Conservation (phyloP, 495 filamentous ascomycete species). For the Parathielavia hyrcaniae region DNA sequence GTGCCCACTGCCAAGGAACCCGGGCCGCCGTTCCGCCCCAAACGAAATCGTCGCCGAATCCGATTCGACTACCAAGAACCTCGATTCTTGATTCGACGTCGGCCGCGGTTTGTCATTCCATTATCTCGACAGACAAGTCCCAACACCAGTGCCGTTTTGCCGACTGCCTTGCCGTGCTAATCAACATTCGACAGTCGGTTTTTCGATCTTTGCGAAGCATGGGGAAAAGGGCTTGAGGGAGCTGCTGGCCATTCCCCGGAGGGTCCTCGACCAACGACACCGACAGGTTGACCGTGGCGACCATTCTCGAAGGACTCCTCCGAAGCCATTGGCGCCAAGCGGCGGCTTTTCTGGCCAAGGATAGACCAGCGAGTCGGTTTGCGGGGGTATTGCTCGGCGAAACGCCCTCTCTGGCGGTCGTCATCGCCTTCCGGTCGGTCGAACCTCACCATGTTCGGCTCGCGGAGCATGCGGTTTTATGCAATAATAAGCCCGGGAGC, state of each 20-base stretch:
- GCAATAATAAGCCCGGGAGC: slow-evolving; percentile 25
- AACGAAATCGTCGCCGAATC: slow-evolving; percentile 14
- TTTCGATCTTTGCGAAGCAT: neutral
- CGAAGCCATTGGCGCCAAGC: neutral
- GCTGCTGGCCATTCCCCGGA: neutral
- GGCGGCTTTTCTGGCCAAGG: neutral
- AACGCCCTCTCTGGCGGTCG: too few species aligned
- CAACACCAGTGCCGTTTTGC: slow-evolving; percentile 13
- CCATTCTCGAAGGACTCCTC: too few species aligned
- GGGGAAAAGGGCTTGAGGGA: neutral
- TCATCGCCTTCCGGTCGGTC: slow-evolving; percentile 4
- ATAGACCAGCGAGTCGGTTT: too few species aligned
- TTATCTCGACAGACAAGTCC: slow-evolving; percentile 6
- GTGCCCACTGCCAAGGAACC: slow-evolving; percentile 18
- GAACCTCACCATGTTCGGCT: slow-evolving; percentile 11
- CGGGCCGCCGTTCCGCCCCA: slow-evolving; percentile 25
- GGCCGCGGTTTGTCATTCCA: slow-evolving; percentile 12
- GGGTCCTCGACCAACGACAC: neutral
- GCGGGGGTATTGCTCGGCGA: too few species aligned
- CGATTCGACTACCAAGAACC: slow-evolving; percentile 14
- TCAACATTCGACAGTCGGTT: slow-evolving; percentile 13
- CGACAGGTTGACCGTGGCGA: neutral
- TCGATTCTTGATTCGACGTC: slow-evolving; percentile 14
- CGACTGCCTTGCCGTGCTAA: slow-evolving; percentile 18
- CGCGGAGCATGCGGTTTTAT: slow-evolving; percentile 17